A percentile compares a stretch with the other conserved stretches of the same genome.
phyloP scores from a whole-genome alignment of 2,329 filamentous ascomycete genomes.

The Cordyceps javanica region DNA sequence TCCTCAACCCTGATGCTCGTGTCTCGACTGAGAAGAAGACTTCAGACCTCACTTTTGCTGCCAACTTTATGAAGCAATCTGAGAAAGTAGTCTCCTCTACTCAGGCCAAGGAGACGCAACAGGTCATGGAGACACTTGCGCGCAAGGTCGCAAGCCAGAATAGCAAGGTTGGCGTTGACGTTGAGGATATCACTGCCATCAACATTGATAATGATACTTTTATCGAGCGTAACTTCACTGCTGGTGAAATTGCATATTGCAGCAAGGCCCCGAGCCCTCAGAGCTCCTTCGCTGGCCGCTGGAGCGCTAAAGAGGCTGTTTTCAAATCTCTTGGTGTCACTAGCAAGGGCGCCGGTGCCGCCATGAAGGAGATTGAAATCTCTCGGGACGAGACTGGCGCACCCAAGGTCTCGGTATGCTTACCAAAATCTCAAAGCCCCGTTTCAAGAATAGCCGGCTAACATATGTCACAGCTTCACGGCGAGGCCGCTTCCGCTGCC shows the following conservation, averaged over 20 bases:
- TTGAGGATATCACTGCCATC: conserved; percentile 80
- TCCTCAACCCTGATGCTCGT: conserved; percentile 89
- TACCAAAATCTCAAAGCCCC: background rate
- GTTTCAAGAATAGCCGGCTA: conserved; percentile 30
- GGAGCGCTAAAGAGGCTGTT: conserved; percentile 97
- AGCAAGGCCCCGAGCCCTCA: conserved; percentile 69
- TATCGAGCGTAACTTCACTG: conserved; percentile 89
- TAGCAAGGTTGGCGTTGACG: conserved; percentile 87
- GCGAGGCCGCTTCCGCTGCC: conserved; percentile 77
- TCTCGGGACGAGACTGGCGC: conserved; percentile 72
- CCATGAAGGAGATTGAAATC: conserved; percentile 94
- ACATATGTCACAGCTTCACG: conserved; percentile 61
- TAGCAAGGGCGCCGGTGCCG: conserved; percentile 81
- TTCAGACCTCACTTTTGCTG: conserved; percentile 66
- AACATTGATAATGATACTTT: conserved; percentile 95
- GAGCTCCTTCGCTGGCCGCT: conserved; percentile 88
- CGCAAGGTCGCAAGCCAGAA: conserved; percentile 48
- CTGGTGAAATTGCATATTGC: conserved; percentile 80
- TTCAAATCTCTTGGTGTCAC: conserved; percentile 93
- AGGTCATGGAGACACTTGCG: conserved; percentile 72
- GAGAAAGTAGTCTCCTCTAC: conserved; percentile 46
- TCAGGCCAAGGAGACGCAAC: conserved; percentile 57
- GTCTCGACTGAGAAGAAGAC: conserved; percentile 84
- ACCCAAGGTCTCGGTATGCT: conserved; percentile 75
- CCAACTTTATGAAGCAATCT: conserved; percentile 60